Percentiles rank a stretch among this genome's conserved stretches.
Conservation (phyloP, 306 rosid genomes). For the Echinosophora koreensis region DNA sequence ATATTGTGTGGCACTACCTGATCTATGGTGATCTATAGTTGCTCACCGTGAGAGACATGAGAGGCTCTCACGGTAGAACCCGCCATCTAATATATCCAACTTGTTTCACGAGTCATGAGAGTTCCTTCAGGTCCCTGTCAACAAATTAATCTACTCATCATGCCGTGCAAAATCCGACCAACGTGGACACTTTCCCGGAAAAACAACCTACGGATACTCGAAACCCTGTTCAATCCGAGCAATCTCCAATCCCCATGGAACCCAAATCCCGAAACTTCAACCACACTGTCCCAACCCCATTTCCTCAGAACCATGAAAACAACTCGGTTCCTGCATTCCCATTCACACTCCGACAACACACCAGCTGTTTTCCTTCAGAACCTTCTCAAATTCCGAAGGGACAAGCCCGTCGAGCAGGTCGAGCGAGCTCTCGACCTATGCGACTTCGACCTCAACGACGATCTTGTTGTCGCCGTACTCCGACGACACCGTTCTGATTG, state of each 20-base stretch:
- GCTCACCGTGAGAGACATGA: too few relatives aligned
- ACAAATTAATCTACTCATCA: neutral
- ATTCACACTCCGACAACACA: constrained; percentile 30
- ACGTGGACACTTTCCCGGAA: constrained; percentile 36
- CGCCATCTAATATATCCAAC: too few relatives aligned
- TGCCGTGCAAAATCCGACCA: constrained; percentile 43
- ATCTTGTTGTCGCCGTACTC: constrained; percentile 69
- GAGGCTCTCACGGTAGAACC: too few relatives aligned
- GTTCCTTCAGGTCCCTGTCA: too few relatives aligned
- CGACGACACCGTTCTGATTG: constrained; percentile 76
- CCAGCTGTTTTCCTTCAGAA: constrained; percentile 60
- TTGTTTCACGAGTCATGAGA: too few relatives aligned
- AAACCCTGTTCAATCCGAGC: constrained; percentile 22
- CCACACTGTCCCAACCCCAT: neutral
- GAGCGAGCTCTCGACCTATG: constrained; percentile 66
- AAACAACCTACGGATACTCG: constrained; percentile 40
- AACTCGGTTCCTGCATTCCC: constrained; percentile 47
- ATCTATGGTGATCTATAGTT: too few relatives aligned
- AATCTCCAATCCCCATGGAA: constrained; percentile 5
- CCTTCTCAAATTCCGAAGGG: constrained; percentile 68
- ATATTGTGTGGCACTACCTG: too few relatives aligned
- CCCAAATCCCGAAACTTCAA: constrained; percentile 27
- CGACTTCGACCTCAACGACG: constrained; percentile 50
- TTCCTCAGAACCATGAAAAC: constrained; percentile 24
- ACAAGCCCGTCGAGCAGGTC: constrained; percentile 60